Base-by-base conservation (phyloP, 2,329 filamentous ascomycete species). In the Gyromitra esculenta region DNA sequence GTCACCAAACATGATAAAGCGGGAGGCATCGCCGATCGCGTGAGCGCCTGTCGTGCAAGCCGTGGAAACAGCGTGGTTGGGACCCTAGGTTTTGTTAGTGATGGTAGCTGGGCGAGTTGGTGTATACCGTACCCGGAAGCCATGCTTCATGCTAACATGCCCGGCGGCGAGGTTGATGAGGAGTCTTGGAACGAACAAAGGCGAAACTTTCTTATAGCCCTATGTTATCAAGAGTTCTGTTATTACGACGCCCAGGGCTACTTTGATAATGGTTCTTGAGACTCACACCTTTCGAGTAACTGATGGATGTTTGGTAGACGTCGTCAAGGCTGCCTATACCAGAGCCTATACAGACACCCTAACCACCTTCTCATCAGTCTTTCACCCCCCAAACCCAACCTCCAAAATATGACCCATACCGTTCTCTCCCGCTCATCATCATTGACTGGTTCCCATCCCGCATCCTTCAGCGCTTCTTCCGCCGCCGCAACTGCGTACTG, bases 21-120 rank as follows among this genome's bases (percentile, higher is more conserved):
- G 90, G n/a, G 92, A 91, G 5, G 96, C 96, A 83, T 99, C 96
- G 18, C 95, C 96, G 64, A 99, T 91, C 0, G 94, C 94, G 84
- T 99, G 96, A 0, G 95, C 93, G 9, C 96, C 96, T 0, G 96
- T 99, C 0, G 96, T 98, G 83, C 96, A 99, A 74, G 96, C 96
- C 11, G 96, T 99, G 0, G 95, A 97, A 50, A 89, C 93, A 1
- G 95, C 89, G 84, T 97, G 96, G 82, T 97, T 97, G 3, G 96
- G 96, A 0, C 96, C 96, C 83, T 92, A 85, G 21, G 35, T n/a
- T 31, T 54, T 39, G 59, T 39, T 60, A 45, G 35, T 31, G 18
- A n/a, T 60, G 25, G 25, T 41, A 21, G 13, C 43, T 37, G 52
- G 21, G 39, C n/a, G 18, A 21, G 37, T 13, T 13, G 31, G 54